Conservation (phyloP, 805 yeast species). For the Lipomyces yamadae region DNA sequence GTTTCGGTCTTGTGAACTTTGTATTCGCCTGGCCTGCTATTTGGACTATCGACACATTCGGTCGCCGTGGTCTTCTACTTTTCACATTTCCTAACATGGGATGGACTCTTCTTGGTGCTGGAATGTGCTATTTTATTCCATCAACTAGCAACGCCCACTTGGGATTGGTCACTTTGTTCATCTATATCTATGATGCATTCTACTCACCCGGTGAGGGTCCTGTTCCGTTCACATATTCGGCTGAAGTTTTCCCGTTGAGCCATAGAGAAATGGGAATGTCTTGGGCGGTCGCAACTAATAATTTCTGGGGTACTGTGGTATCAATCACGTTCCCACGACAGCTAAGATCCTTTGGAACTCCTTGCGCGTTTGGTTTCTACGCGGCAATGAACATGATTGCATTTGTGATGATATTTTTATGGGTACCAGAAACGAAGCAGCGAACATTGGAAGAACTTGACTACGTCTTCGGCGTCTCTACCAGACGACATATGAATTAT, state of each 20-base stretch:
- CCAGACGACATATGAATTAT: conserved; percentile 26
- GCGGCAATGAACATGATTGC: conserved; percentile 85
- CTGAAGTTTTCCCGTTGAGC: conserved; percentile 80
- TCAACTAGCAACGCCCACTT: conserved; percentile 55
- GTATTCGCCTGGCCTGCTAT: conserved; percentile 83
- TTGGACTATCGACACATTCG: conserved; percentile 75
- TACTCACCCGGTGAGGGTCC: conserved; percentile 90
- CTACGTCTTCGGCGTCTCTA: conserved; percentile 41
- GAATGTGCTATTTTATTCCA: conserved; percentile 72
- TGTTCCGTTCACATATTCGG: conserved; percentile 86
- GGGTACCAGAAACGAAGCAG: conserved; percentile 68
- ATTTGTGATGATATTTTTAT: conserved; percentile 58
- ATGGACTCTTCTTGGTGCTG: conserved; percentile 55
- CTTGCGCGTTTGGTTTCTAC: conserved; percentile 88
- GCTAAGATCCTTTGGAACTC: conserved; percentile 66
- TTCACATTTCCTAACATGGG: conserved; percentile 65
- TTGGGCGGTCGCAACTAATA: conserved; percentile 65
- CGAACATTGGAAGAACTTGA: conserved; percentile 63
- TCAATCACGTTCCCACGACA: conserved; percentile 83
- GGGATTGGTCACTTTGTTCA: conserved; percentile 72
- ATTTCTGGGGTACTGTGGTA: conserved; percentile 61
- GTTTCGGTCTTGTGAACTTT: conserved; percentile 81
- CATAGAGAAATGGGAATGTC: conserved; percentile 83
- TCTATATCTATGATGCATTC: conserved; percentile 70
- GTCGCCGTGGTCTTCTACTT: conserved; percentile 66